phyloP scores from a whole-genome alignment of 345 rosid genomes.

The Excoecaria agallocha region DNA sequence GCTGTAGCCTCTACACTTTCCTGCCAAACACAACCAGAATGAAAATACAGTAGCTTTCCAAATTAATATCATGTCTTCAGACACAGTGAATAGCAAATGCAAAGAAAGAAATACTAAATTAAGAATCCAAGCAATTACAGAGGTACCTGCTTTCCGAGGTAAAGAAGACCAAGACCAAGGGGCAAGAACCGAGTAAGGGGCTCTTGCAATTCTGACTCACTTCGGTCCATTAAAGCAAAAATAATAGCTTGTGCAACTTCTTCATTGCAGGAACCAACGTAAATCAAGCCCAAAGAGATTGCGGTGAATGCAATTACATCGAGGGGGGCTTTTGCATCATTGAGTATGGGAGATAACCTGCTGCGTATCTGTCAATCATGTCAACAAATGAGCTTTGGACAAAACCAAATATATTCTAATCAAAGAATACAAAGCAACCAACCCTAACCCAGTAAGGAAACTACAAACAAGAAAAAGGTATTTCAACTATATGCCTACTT shows the following conservation, averaged over 20 bases:
- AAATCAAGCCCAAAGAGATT: constrained; percentile 85
- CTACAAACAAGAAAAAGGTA: background rate
- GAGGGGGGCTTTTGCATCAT: constrained; percentile 65
- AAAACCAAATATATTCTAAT: background rate
- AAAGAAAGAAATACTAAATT: background rate
- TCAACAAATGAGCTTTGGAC: background rate
- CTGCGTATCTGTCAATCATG: constrained; percentile 53
- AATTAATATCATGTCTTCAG: background rate
- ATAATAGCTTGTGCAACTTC: constrained; percentile 91
- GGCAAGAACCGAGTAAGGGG: constrained; percentile 82
- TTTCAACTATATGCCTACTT: background rate
- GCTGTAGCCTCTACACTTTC: constrained; percentile 92
- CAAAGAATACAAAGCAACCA: background rate
- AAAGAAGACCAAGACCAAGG: constrained; percentile 91
- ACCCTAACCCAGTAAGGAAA: background rate
- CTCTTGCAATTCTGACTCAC: constrained; percentile 75
- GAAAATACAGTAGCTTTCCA: background rate
- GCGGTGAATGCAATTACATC: constrained; percentile 89
- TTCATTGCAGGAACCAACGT: constrained; percentile 93
- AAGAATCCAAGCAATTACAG: background rate
- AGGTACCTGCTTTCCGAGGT: constrained; percentile 93
- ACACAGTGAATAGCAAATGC: background rate
- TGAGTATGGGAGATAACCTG: constrained; percentile 62
- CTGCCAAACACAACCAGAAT: constrained; percentile 37
- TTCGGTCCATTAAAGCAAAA: constrained; percentile 80